phyloP scores from a whole-genome alignment of 2,329 filamentous ascomycete genomes.

The Fusarium algeriense region DNA sequence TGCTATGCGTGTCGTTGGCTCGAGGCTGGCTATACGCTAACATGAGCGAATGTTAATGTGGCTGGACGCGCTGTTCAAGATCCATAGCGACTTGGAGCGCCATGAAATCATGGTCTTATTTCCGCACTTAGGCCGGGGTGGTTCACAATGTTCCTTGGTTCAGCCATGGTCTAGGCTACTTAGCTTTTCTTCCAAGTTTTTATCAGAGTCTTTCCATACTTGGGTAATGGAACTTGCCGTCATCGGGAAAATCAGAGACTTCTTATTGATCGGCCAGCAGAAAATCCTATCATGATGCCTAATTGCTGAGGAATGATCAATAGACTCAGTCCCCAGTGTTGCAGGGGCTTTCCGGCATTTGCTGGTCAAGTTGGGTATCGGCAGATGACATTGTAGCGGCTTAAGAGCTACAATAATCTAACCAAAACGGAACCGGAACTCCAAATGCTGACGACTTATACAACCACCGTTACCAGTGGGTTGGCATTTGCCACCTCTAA shows the following conservation, averaged over 20 bases:
- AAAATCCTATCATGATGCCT: not conserved
- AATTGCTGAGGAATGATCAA: not conserved
- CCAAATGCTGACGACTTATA: slow-evolving; percentile 14
- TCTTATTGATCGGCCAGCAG: not conserved
- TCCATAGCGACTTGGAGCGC: slow-evolving; percentile 1
- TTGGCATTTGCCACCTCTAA: slow-evolving; percentile 28
- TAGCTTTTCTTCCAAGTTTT: slow-evolving; percentile 4
- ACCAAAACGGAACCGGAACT: slow-evolving; percentile 12
- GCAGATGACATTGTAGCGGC: slow-evolving; percentile 15
- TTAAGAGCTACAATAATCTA: slow-evolving; percentile 2
- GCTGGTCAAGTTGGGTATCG: slow-evolving; percentile 13
- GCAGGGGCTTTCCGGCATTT: slow-evolving; percentile 7
- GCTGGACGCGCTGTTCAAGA: not conserved
- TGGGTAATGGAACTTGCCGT: slow-evolving; percentile 1
- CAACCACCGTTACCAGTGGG: not conserved
- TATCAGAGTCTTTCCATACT: not conserved
- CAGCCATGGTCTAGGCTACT: not conserved
- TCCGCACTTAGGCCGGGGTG: slow-evolving; percentile 9
- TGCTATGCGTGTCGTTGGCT: slow-evolving; percentile 15
- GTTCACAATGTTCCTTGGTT: slow-evolving; percentile 3
- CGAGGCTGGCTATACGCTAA: slow-evolving; percentile 3
- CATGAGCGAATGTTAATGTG: slow-evolving; percentile 6
- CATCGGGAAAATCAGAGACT: not conserved
- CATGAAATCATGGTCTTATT: slow-evolving; percentile 8
- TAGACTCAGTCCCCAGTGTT: slow-evolving; percentile 1